phyloP scores from a whole-genome alignment of 1,284 basidiomycete genomes.

The Fomitopsis schrenkii region DNA sequence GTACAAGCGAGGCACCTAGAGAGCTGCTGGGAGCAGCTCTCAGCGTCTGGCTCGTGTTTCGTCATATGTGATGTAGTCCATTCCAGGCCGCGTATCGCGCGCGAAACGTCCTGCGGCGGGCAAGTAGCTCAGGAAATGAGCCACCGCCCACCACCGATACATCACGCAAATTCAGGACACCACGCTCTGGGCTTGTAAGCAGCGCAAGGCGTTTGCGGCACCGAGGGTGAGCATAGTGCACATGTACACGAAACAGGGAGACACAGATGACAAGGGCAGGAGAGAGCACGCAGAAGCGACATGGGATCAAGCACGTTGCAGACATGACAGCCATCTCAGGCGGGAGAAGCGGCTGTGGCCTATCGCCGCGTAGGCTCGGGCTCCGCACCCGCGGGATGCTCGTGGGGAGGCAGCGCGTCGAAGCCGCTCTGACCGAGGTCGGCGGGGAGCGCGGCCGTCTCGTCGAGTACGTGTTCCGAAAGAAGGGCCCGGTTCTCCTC shows the following conservation, averaged over 20 bases:
- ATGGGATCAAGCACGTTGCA: background rate
- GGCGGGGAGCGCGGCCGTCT: constrained; percentile 71
- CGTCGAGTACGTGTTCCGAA: constrained; percentile 49
- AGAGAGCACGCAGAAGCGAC: background rate
- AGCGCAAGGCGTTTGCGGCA: background rate
- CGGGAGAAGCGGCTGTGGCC: background rate
- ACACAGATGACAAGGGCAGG: background rate
- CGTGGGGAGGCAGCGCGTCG: constrained; percentile 57
- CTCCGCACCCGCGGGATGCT: constrained; percentile 8
- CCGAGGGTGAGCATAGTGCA: background rate
- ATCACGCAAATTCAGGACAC: background rate
- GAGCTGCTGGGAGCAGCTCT: no score
- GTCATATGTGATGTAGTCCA: no score
- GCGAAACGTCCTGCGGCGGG: background rate
- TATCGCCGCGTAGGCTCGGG: background rate
- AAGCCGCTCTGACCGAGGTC: constrained; percentile 69
- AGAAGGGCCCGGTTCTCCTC: constrained; percentile 44
- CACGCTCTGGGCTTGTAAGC: background rate
- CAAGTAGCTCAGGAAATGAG: background rate
- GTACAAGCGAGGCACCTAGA: no score
- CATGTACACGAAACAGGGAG: background rate
- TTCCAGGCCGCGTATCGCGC: background rate
- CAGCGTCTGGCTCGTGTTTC: no score
- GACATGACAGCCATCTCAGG: background rate
- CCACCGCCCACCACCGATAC: background rate